Conservation (phyloP, 2,329 filamentous ascomycete species). For the Neoarthrinium moseri region DNA sequence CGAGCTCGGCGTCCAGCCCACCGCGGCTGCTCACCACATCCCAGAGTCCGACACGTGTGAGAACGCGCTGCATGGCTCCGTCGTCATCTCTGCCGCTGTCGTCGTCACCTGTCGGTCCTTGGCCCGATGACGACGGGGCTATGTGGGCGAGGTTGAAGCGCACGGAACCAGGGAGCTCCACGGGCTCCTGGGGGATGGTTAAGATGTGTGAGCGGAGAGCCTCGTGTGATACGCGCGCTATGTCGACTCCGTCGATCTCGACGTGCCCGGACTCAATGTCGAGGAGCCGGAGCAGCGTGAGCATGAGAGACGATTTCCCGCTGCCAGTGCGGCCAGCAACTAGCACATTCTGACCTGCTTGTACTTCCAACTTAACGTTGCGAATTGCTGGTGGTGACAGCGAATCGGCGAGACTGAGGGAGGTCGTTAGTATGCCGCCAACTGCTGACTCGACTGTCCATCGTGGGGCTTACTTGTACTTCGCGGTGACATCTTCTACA, state of each 20-base stretch:
- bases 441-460: too few relatives aligned
- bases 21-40: slow-evolving; percentile 30
- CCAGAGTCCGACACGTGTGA: slow-evolving; percentile 33
- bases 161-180: slow-evolving; percentile 42
- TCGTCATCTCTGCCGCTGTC: slow-evolving; percentile 27
- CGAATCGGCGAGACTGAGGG: not conserved
- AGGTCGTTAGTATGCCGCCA: not conserved
- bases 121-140: slow-evolving; percentile 32
- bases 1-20: slow-evolving; percentile 36
- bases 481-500: slow-evolving; percentile 28
- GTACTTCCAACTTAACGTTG: not conserved
- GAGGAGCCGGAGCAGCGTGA: slow-evolving; percentile 34
- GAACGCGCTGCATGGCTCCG: slow-evolving; percentile 28
- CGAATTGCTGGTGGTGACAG: not conserved
- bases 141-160: slow-evolving; percentile 39
- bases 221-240: slow-evolving; percentile 25
- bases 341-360: not conserved
- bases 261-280: slow-evolving; percentile 24
- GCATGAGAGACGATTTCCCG: slow-evolving; percentile 42
- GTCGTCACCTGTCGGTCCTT: slow-evolving; percentile 27
- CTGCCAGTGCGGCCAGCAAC: slow-evolving; percentile 39
- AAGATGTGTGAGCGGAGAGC: slow-evolving; percentile 46
- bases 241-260: slow-evolving; percentile 32
- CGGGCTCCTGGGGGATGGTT: slow-evolving; percentile 52
- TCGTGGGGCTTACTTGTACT: not conserved